These are phyloP conservation scores for Nicotiana attenuata DNA, from an alignment of 257 asterid species.

Conservation along the genomic window DNA sequence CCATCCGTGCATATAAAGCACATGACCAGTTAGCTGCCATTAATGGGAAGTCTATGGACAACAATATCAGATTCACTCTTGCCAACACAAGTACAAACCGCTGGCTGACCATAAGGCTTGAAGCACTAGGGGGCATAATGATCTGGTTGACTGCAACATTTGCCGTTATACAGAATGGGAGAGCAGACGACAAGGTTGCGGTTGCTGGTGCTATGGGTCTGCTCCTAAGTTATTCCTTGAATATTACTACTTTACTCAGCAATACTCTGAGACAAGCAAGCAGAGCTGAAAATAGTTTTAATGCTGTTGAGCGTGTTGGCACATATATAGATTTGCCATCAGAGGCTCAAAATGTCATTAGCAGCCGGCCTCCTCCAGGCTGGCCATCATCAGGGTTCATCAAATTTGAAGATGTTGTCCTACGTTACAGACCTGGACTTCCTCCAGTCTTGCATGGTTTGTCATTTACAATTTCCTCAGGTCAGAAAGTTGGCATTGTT, in stretches of 20 bases:
- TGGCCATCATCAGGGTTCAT: conserved; percentile 68
- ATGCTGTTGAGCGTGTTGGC: conserved; percentile 77
- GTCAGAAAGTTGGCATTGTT: conserved; percentile 71
- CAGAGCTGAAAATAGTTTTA: conserved; percentile 71
- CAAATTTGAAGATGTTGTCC: conserved; percentile 47
- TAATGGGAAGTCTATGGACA: conserved; percentile 74
- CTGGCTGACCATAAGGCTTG: conserved; percentile 73
- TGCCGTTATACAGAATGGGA: conserved; percentile 67
- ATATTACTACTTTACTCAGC: conserved; percentile 61
- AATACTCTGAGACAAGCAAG: conserved; percentile 69
- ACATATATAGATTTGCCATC: conserved; percentile 68
- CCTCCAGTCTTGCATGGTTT: conserved; percentile 57
- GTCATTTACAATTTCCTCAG: conserved; percentile 46
- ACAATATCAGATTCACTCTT: conserved; percentile 61
- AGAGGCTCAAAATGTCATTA: conserved; percentile 63
- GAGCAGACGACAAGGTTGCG: conserved; percentile 58
- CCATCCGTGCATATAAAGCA: conserved; percentile 80
- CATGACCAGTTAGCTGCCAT: conserved; percentile 55
- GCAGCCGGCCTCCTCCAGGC: conserved; percentile 56
- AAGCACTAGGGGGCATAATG: conserved; percentile 72
- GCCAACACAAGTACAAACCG: conserved; percentile 64
- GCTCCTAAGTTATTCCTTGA: conserved; percentile 77
- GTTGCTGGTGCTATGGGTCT: conserved; percentile 80
- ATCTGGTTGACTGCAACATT: conserved; percentile 76
- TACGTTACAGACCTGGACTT: conserved; percentile 64